Conservation (phyloP, 176 grass and related monocot genomes). For the Luzula sylvatica region DNA sequence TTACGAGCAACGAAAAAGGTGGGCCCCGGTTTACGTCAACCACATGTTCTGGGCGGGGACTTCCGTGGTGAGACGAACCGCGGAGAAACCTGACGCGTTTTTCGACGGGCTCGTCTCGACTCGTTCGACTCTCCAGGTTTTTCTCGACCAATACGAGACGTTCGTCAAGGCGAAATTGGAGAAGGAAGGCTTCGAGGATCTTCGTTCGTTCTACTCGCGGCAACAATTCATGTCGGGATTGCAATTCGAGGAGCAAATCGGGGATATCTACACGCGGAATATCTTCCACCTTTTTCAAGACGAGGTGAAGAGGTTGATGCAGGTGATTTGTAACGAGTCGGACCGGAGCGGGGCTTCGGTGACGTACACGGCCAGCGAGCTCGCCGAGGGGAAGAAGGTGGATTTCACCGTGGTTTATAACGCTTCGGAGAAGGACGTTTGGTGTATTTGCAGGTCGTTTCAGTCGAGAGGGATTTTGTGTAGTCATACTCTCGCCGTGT, state of each 20-base stretch:
- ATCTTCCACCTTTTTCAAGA: constrained; percentile 85
- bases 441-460: constrained; percentile 89
- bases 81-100: constrained; percentile 60
- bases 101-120: constrained; percentile 68
- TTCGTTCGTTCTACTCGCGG: constrained; percentile 78
- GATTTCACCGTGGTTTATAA: constrained; percentile 84
- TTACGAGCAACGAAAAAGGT: constrained; percentile 61
- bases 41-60: constrained; percentile 84
- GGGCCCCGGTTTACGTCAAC: constrained; percentile 78
- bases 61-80: constrained; percentile 47
- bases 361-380: constrained; percentile 74
- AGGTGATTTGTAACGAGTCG: constrained; percentile 66
- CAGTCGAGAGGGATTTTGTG: constrained; percentile 86
- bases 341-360: constrained; percentile 50
- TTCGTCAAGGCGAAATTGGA: constrained; percentile 68
- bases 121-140: constrained; percentile 57
- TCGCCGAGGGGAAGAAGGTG: constrained; percentile 76
- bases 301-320: constrained; percentile 86
- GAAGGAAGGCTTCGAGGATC: constrained; percentile 77
- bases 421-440: constrained; percentile 74
- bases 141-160: constrained; percentile 66
- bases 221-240: constrained; percentile 71
- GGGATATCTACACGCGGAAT: constrained; percentile 63
- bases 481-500: constrained; percentile 78
- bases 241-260: constrained; percentile 80